Percentiles rank a stretch among this genome's conserved stretches.
Conservation (phyloP, 345 rosid species). For the Dipteronia sinensis region DNA sequence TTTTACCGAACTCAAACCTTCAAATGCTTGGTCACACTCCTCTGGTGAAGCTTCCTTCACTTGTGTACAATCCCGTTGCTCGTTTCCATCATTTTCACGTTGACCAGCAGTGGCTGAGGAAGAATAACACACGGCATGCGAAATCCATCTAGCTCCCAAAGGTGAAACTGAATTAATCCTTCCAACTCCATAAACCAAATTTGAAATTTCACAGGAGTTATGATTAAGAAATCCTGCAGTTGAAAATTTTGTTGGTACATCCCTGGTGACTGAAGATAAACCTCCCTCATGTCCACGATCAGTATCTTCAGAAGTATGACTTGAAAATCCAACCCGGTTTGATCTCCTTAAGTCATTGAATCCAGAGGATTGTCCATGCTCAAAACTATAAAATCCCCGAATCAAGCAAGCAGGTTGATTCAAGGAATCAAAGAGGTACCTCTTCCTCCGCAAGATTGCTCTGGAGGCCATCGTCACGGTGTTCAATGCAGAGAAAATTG, state of each 20-base stretch:
- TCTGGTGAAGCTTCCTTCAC: slow-evolving; percentile 87
- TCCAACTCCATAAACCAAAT: slow-evolving; percentile 39
- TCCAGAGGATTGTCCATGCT: slow-evolving; percentile 33
- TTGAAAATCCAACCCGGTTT: slow-evolving; percentile 21
- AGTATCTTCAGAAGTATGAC: slow-evolving; percentile 22
- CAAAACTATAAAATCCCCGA: slow-evolving; percentile 41
- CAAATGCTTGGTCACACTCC: slow-evolving; percentile 97
- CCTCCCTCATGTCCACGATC: slow-evolving; percentile 32
- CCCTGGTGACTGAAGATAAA: slow-evolving; percentile 34
- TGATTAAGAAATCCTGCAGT: slow-evolving; percentile 22
- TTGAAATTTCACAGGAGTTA: slow-evolving; percentile 31
- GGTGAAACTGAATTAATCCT: slow-evolving; percentile 38
- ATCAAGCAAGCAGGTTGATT: slow-evolving; percentile 39
- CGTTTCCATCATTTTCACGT: slow-evolving; percentile 52
- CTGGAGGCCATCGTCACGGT: slow-evolving; percentile 62
- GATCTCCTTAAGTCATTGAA: slow-evolving; percentile 25
- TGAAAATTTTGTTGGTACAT: slow-evolving; percentile 17
- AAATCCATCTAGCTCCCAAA: slow-evolving; percentile 39
- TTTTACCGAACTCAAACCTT: slow-evolving; percentile 76
- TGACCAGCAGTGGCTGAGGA: slow-evolving; percentile 65
- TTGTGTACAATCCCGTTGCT: slow-evolving; percentile 47
- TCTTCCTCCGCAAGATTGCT: slow-evolving; percentile 60
- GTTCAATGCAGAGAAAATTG: slow-evolving; percentile 7
- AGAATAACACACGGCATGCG: slow-evolving; percentile 40
- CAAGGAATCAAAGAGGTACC: slow-evolving; percentile 34